Evolutionary conservation across 129 eudicot genomes (phyloP).

Genomic region (Arctium lappa): DNA sequence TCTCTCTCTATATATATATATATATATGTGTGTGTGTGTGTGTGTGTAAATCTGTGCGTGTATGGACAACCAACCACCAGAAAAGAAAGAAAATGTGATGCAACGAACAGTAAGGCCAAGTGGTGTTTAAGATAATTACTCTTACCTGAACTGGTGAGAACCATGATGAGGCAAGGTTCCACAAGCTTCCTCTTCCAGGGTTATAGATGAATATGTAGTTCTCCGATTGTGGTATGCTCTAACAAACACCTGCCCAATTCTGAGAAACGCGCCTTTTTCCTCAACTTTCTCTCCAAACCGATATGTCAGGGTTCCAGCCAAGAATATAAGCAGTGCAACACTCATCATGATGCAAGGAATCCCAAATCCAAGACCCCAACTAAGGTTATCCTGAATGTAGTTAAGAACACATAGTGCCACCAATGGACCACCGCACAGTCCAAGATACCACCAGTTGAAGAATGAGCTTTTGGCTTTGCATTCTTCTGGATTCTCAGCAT

Average conservation of each 20-base stretch:
- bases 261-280: slow-evolving; percentile 41
- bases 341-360: slow-evolving; percentile 54
- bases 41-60: background rate
- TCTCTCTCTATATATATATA: too few relatives aligned
- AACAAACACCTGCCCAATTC: slow-evolving; percentile 44
- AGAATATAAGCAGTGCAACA: slow-evolving; percentile 43
- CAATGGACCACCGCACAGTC: slow-evolving; percentile 43
- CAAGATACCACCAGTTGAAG: slow-evolving; percentile 77
- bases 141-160: slow-evolving; percentile 41
- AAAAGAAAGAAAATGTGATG: background rate
- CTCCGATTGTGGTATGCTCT: slow-evolving; percentile 41
- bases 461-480: slow-evolving; percentile 56
- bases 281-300: slow-evolving; percentile 36
- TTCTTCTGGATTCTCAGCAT: slow-evolving; percentile 48
- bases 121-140: background rate
- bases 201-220: slow-evolving; percentile 25
- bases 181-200: slow-evolving; percentile 39
- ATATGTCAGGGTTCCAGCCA: slow-evolving; percentile 49
- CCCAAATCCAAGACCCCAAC: slow-evolving; percentile 74
- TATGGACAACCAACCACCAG: background rate
- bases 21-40: too few relatives aligned
- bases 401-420: slow-evolving; percentile 30
- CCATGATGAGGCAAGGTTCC: slow-evolving; percentile 41
- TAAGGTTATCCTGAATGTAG: slow-evolving; percentile 61
- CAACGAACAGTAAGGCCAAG: background rate